Percentiles rank a stretch among this genome's conserved stretches.
These are phyloP conservation scores for Lecanicillium sp. DNA, from an alignment of 2,329 filamentous ascomycete genomes.

Conservation along the genomic window DNA sequence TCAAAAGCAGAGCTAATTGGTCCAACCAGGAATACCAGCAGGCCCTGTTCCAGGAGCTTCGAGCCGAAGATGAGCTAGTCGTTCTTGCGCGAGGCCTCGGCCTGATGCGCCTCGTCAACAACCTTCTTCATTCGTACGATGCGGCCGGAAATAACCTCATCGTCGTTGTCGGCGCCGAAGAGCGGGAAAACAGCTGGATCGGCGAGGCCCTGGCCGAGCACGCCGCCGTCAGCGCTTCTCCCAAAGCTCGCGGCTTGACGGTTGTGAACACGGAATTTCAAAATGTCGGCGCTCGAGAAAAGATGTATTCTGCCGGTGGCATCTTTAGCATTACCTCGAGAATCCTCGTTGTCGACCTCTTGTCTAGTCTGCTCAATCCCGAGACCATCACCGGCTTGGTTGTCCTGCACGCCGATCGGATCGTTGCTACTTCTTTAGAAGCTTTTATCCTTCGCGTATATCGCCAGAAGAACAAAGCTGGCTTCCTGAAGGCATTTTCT, in stretches of 20 bases:
- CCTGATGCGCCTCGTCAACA: slow-evolving; percentile 86
- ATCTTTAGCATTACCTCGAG: slow-evolving; percentile 94
- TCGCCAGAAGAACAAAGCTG: slow-evolving; percentile 85
- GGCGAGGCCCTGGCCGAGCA: slow-evolving; percentile 94
- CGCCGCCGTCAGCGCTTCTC: slow-evolving; percentile 77
- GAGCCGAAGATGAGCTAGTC: slow-evolving; percentile 86
- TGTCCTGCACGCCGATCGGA: slow-evolving; percentile 79
- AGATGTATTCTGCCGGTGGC: slow-evolving; percentile 82
- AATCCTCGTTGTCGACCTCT: slow-evolving; percentile 86
- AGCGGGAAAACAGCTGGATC: slow-evolving; percentile 93
- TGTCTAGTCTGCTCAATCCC: slow-evolving; percentile 75
- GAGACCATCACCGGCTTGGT: slow-evolving; percentile 81
- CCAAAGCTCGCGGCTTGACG: slow-evolving; percentile 75
- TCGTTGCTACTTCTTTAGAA: slow-evolving; percentile 80
- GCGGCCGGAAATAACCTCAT: slow-evolving; percentile 90
- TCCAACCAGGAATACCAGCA: slow-evolving; percentile 75
- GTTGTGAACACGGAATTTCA: slow-evolving; percentile 93
- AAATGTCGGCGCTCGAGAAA: slow-evolving; percentile 78
- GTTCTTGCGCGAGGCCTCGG: slow-evolving; percentile 87
- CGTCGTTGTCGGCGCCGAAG: slow-evolving; percentile 79
- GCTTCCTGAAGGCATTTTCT: slow-evolving; percentile 93
- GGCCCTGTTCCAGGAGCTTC: slow-evolving; percentile 84
- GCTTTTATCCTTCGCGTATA: slow-evolving; percentile 94
- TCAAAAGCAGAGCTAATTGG: slow-evolving; percentile 11
- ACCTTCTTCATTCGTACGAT: slow-evolving; percentile 93